Evolutionary conservation across 2,329 filamentous ascomycete genomes (phyloP).

Genomic region (Kalmusia sp.): DNA sequence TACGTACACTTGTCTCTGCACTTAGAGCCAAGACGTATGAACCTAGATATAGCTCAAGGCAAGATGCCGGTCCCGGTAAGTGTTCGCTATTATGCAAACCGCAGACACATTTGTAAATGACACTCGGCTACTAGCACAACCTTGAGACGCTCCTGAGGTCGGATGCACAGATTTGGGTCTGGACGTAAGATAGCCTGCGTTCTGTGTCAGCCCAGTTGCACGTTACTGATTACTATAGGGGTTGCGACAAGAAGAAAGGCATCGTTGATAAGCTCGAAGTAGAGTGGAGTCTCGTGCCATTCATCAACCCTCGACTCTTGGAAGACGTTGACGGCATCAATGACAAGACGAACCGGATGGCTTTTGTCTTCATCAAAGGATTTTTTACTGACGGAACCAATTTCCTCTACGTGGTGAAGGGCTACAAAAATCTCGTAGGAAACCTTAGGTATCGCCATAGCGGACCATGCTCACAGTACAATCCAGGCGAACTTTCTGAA

Average conservation of each 20-base stretch:
- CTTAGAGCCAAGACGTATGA: no score
- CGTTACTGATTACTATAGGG: constrained; percentile 10
- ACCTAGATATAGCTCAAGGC: neutral
- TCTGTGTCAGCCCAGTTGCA: constrained; percentile 39
- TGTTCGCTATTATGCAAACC: no score
- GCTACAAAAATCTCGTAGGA: constrained; percentile 10
- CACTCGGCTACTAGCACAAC: neutral
- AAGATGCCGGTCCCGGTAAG: neutral
- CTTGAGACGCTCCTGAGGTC: neutral
- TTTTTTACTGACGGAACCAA: constrained; percentile 27
- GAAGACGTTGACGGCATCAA: constrained; percentile 1
- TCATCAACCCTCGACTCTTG: constrained; percentile 3
- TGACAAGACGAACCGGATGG: constrained; percentile 2
- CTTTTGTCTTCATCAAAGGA: constrained; percentile 24
- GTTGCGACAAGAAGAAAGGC: constrained; percentile 1
- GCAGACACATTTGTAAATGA: no score
- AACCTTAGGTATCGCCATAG: neutral
- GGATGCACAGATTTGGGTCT: neutral
- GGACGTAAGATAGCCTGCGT: neutral
- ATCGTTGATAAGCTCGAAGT: constrained; percentile 11
- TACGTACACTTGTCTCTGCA: neutral
- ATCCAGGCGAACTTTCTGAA: constrained; percentile 16
- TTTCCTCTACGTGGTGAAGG: constrained; percentile 27
- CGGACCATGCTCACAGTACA: neutral
- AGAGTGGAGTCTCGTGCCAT: constrained; percentile 10